Evolutionary conservation across 83 land plant genomes (phyloP).

Genomic region (Thuja plicata): DNA sequence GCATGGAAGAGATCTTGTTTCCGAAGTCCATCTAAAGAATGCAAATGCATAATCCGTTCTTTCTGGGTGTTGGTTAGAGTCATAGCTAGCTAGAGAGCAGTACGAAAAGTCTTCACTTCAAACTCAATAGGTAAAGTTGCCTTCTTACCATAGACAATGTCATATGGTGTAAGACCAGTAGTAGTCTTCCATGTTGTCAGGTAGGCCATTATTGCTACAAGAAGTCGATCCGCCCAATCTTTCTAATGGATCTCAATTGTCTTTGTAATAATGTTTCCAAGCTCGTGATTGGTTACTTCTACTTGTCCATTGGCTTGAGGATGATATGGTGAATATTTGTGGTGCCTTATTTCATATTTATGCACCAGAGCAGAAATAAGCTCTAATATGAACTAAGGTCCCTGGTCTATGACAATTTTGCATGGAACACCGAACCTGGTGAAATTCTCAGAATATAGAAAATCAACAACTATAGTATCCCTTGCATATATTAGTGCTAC

Average conservation of each 20-base stretch:
- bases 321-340: neutral
- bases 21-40: too few species aligned
- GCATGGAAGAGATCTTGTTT: too few species aligned
- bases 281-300: neutral
- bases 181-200: neutral
- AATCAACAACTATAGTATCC: neutral
- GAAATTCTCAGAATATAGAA: neutral
- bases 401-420: neutral
- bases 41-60: too few species aligned
- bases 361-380: neutral
- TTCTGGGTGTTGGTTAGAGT: too few species aligned
- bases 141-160: neutral
- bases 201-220: neutral
- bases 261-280: neutral
- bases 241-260: neutral
- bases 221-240: neutral
- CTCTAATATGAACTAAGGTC: neutral
- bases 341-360: neutral
- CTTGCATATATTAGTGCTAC: too few species aligned
- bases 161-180: neutral
- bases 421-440: neutral
- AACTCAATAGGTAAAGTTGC: neutral
- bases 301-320: neutral
- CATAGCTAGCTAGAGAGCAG: too few species aligned
- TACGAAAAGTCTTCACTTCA: neutral